Evolutionary conservation across 371 early-diverging fungal species (phyloP).

Genomic region (Saksenaea vasiformis): DNA sequence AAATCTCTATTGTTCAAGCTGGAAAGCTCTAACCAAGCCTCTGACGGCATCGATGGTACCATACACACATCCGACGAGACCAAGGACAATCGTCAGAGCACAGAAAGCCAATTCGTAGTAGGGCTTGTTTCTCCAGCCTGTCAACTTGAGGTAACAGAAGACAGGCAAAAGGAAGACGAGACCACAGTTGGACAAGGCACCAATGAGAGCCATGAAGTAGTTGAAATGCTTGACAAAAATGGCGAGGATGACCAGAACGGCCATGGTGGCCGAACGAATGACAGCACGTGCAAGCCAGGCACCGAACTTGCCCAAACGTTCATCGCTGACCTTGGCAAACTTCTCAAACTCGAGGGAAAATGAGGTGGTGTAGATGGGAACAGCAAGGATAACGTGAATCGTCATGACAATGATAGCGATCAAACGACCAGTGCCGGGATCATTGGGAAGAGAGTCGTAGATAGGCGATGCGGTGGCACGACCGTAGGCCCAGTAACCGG

Average conservation of each 20-base stretch:
- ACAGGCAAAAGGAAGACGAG: conserved; percentile 77
- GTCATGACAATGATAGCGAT: conserved; percentile 75
- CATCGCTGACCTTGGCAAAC: conserved; percentile 33
- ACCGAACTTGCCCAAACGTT: conserved; percentile 19
- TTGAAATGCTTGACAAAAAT: conserved; percentile 61
- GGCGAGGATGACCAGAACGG: conserved; percentile 44
- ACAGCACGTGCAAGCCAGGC: conserved; percentile 50
- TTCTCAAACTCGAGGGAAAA: conserved; percentile 72
- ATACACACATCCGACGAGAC: conserved; percentile 57
- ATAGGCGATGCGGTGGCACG: conserved; percentile 69
- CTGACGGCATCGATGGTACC: conserved; percentile 65
- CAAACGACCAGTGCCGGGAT: conserved; percentile 55
- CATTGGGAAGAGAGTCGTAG: conserved; percentile 62
- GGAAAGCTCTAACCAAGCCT: conserved; percentile 43
- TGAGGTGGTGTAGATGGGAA: conserved; percentile 78
- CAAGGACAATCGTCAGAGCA: conserved; percentile 49
- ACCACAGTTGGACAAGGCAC: conserved; percentile 60
- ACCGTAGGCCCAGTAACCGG: conserved; percentile 83
- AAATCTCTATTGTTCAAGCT: not conserved
- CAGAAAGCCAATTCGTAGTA: conserved; percentile 48
- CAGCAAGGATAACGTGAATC: conserved; percentile 79
- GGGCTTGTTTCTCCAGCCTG: conserved; percentile 46
- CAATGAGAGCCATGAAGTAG: conserved; percentile 68
- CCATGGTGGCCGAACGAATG: conserved; percentile 46
- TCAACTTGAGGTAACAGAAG: conserved; percentile 66